These are phyloP conservation scores for Kwoniella shandongensis DNA, from an alignment of 768 basidiomycete genomes.

Conservation along the genomic window DNA sequence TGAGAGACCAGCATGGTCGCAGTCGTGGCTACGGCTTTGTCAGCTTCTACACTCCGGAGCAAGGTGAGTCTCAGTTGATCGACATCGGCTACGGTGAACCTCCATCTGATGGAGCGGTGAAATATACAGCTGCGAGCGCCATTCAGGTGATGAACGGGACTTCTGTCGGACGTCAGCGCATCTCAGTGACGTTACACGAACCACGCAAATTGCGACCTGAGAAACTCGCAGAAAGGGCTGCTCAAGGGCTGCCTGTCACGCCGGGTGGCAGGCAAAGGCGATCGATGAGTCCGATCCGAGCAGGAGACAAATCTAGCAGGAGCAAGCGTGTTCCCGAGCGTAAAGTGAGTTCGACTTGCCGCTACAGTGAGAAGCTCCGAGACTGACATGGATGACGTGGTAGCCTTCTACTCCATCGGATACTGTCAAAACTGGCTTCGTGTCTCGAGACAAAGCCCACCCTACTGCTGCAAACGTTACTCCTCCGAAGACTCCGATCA, in stretches of 20 bases:
- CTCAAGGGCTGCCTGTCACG: constrained; percentile 6
- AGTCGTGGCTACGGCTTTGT: constrained; percentile 96
- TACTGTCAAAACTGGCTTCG: too few relatives aligned
- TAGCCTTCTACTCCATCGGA: too few relatives aligned
- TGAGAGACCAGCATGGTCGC: constrained; percentile 92
- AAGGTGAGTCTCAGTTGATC: constrained; percentile 32
- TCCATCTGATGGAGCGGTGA: too few relatives aligned
- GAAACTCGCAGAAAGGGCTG: constrained; percentile 30
- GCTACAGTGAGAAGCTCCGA: too few relatives aligned
- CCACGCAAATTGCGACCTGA: constrained; percentile 41
- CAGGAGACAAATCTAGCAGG: neutral
- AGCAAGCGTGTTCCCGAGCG: neutral
- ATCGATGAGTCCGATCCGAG: constrained; percentile 21
- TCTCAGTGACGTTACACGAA: constrained; percentile 41
- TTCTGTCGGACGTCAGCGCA: constrained; percentile 24
- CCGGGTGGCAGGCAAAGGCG: constrained; percentile 12
- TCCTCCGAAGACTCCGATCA: too few relatives aligned
- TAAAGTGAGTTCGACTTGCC: constrained; percentile 4
- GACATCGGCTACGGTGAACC: too few relatives aligned
- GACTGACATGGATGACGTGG: too few relatives aligned
- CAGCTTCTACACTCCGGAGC: constrained; percentile 60
- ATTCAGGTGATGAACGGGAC: constrained; percentile 30
- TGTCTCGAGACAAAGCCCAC: too few relatives aligned
- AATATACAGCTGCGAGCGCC: constrained; percentile 27
- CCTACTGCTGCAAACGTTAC: too few relatives aligned